Percentiles rank a stretch among this genome's conserved stretches.
Conservation (phyloP, 371 early-diverging fungal species). For the Phascolomyces articulosus region DNA sequence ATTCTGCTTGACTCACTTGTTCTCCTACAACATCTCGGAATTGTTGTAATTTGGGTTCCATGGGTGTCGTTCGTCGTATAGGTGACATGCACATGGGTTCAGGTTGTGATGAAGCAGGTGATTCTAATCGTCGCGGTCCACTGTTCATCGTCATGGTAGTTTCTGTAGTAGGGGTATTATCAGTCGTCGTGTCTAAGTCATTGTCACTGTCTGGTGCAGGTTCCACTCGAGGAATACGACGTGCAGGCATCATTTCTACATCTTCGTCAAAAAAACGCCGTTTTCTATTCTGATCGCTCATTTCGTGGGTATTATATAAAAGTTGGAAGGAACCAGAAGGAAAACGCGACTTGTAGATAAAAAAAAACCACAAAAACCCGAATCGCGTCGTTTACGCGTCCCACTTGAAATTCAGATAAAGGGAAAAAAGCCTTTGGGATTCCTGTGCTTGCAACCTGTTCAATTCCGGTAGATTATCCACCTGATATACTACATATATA, state of each 20-base stretch:
- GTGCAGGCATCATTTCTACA: not conserved
- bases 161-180: no score
- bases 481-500: no score
- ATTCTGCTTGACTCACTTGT: not conserved
- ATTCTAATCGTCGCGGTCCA: not conserved
- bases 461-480: no score
- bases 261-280: slow-evolving; percentile 8
- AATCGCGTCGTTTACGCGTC: no score
- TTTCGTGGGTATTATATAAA: not conserved
- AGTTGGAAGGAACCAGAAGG: not conserved
- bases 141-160: no score
- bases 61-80: not conserved
- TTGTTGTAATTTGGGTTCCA: not conserved
- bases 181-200: no score
- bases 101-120: not conserved
- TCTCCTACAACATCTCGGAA: not conserved
- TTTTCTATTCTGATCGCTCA: not conserved
- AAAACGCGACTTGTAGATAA: not conserved
- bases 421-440: no score
- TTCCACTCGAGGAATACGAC: slow-evolving; percentile 1
- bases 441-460: no score
- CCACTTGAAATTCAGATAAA: no score
- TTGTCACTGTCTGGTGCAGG: not conserved
- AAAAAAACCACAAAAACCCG: no score
- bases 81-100: slow-evolving; percentile 3